Conservation (phyloP, 148 eudicot species). For the Diospyros kaki region DNA sequence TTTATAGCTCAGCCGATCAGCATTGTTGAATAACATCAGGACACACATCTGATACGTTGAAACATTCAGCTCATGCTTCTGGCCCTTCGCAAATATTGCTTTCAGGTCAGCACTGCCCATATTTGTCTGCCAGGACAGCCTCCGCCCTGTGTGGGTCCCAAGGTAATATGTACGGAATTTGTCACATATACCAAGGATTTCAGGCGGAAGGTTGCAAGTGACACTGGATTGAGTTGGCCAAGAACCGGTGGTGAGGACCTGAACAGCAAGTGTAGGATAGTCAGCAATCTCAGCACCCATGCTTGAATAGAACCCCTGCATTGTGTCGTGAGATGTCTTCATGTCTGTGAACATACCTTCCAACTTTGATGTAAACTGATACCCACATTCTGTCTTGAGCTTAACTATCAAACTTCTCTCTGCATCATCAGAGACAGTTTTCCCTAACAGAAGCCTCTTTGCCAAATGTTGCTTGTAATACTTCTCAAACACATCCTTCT, state of each 20-base stretch:
- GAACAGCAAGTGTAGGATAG: constrained; percentile 49
- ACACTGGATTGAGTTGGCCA: constrained; percentile 63
- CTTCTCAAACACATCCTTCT: constrained; percentile 67
- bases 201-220: constrained; percentile 64
- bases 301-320: constrained; percentile 53
- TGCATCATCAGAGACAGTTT: constrained; percentile 58
- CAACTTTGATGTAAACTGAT: constrained; percentile 58
- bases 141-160: constrained; percentile 66
- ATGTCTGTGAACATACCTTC: constrained; percentile 76
- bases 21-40: constrained; percentile 62
- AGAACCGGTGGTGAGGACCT: constrained; percentile 65
- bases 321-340: constrained; percentile 63
- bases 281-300: constrained; percentile 50
- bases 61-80: constrained; percentile 68
- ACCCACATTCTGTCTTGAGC: constrained; percentile 70
- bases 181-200: constrained; percentile 54
- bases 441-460: constrained; percentile 57
- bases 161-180: constrained; percentile 62
- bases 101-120: constrained; percentile 69
- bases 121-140: constrained; percentile 70
- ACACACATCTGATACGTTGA: constrained; percentile 80
- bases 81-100: constrained; percentile 61
- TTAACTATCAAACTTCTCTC: constrained; percentile 65
- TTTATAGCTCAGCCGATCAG: constrained; percentile 50
- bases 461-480: constrained; percentile 72